Base-by-base conservation (phyloP, 768 basidiomycete species). In the Lentinula boryana region DNA sequence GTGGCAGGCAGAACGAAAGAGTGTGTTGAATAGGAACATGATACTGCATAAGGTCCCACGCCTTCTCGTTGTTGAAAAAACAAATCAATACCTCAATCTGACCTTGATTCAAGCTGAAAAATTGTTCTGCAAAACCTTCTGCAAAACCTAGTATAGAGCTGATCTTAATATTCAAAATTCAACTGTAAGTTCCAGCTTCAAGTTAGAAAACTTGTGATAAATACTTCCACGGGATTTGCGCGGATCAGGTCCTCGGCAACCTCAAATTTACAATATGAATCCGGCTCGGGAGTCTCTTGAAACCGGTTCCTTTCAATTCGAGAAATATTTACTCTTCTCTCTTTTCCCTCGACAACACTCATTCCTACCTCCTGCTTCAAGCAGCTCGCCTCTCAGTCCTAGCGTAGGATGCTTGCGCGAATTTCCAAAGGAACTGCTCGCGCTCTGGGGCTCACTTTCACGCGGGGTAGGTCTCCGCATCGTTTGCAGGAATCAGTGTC, bases 361-460 rank as follows among this genome's bases (percentile, higher is more conserved):
- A 23, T n/a, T 21, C 10, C 1, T 23, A 4, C 46, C 9, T 54
- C 35, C 53, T 13, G 7, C 50, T 32, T 54, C 53, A 10, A n/a
- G 53, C 16, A 33, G 16, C 35, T 15, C 21, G 16, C 9, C 15
- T 38, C 3, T 9, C 12, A 18, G 1, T 35, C 3, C 35, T 36
- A 31, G 10, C 18, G 3, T 3, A 41, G 27, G 6, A 60, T 60
- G 58, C 40, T 60, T 6, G 50, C 58, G 13, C 58, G 58, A 33
- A 40, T 60, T 2, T 60, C 58, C 2, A 60, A 27, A 52, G 36
- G 58, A 27, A 60, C 58, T 12, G 58, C 58, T 51, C 50, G 43
- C 10, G 58, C 58, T 31, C 16, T 60, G 1, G 58, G 58, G 9
- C 49, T 60, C 8, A 60, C 32, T 31, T 41, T 52, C 27, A 31